Conservation (phyloP, 208 protist genomes). For the Wallacemonas sp. region DNA sequence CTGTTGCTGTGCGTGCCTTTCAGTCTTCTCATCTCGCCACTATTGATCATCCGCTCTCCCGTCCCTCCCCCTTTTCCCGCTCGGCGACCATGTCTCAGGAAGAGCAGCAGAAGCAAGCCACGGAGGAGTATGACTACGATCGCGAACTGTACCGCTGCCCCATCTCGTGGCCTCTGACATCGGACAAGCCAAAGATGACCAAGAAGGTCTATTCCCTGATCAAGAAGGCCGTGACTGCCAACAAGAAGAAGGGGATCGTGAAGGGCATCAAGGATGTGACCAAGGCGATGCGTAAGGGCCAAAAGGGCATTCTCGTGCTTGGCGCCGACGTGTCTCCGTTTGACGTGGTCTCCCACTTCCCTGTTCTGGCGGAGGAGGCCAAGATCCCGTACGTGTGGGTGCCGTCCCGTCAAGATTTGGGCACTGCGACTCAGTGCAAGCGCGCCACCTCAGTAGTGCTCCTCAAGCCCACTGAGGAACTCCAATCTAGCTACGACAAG, state of each 20-base stretch:
- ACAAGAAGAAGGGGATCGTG: conserved; percentile 91
- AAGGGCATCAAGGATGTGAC: conserved; percentile 95
- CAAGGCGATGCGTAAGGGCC: conserved; percentile 92
- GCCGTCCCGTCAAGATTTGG: conserved; percentile 90
- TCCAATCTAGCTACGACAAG: conserved; percentile 89
- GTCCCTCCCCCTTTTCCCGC: neutral
- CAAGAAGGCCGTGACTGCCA: conserved; percentile 86
- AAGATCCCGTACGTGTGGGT: conserved; percentile 95
- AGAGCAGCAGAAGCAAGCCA: conserved; percentile 24
- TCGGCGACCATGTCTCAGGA: conserved; percentile 51
- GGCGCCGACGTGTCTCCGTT: conserved; percentile 92
- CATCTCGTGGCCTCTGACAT: conserved; percentile 88
- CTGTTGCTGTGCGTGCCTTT: too few relatives aligned
- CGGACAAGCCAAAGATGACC: conserved; percentile 94
- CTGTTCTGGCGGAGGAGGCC: conserved; percentile 89
- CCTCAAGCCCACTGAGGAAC: conserved; percentile 79
- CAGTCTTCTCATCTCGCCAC: too few relatives aligned
- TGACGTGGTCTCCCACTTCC: conserved; percentile 95
- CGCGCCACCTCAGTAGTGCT: conserved; percentile 92
- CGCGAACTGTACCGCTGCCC: conserved; percentile 92
- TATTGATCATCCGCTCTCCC: too few relatives aligned
- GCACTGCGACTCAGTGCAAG: conserved; percentile 92
- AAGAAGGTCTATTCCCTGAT: conserved; percentile 95
- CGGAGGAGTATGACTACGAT: conserved; percentile 91
- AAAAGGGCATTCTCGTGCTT: conserved; percentile 90